phyloP scores from a whole-genome alignment of 495 filamentous ascomycete genomes.

The Schizothecium vesticola region DNA sequence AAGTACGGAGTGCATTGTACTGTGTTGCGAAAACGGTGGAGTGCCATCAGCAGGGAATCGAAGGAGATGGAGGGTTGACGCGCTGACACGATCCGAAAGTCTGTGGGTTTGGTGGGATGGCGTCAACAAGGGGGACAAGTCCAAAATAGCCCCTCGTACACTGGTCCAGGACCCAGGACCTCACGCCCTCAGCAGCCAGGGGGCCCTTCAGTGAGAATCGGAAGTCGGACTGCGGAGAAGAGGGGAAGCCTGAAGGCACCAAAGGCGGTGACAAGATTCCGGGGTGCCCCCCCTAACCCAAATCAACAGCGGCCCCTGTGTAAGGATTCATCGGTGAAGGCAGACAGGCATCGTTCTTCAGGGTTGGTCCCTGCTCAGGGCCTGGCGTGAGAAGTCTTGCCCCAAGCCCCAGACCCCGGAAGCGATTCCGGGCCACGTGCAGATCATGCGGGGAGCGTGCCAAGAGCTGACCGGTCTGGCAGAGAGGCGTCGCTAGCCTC shows the following conservation, averaged over 20 bases:
- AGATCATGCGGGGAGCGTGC: conserved; percentile 19
- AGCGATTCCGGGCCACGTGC: conserved; percentile 18
- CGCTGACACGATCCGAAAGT: background rate
- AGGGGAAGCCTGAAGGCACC: background rate
- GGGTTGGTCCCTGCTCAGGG: background rate
- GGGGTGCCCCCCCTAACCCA: background rate
- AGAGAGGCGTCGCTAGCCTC: conserved; percentile 1
- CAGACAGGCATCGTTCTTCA: background rate
- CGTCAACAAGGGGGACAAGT: background rate
- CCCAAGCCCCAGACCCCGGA: conserved; percentile 16
- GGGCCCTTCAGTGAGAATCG: background rate
- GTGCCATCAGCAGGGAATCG: background rate
- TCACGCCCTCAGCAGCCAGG: background rate
- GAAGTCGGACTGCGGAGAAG: background rate
- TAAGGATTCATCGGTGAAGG: background rate
- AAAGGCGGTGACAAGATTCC: background rate
- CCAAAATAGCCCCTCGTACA: background rate
- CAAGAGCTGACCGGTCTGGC: conserved; percentile 9
- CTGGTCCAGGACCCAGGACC: background rate
- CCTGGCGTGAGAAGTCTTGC: background rate
- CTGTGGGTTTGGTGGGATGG: background rate
- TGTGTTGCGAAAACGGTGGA: background rate
- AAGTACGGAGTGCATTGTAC: background rate
- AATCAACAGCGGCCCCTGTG: background rate
- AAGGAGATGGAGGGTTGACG: background rate